Base-by-base conservation (phyloP, 2,329 filamentous ascomycete genomes). In the Macrophomina tecta region DNA sequence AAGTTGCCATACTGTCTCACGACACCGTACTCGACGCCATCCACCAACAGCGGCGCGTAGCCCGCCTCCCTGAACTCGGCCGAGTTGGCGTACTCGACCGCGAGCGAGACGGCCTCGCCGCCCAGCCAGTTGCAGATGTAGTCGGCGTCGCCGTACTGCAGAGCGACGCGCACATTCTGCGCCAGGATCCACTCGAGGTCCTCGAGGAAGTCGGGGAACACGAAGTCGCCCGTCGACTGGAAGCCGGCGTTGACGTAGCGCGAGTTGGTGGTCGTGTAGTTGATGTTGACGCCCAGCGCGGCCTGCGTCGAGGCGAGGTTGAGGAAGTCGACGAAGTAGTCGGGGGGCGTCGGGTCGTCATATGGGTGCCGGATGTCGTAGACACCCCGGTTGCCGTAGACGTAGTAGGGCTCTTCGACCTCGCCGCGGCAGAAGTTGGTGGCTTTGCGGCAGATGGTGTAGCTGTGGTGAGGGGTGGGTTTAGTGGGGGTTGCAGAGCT, bases 1-100 rank as follows among this genome's bases (percentile, higher is more conserved):
- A 86, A 80, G 67, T 93, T 93, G 4, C 90, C 91, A 70, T 87
- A 91, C 76, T 95, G 91, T 6, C 91, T 85, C 0, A 92, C 91
- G 67, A 87, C 86, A 32, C 92, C 92, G 28, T 49, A 28, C 60
- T 82, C 82, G 49, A 82, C 77, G 34, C 81, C 46, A 61, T 87
- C 91, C 73, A 88, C 87, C 75, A 90, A 89, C 14, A 85, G 81
- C 51, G 84, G 85, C 72, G 91, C 90, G 42, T 90, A 87, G 76
- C 94, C 95, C 0, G 91, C 91, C 0, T n/a, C 55, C 12, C 36
- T n/a, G 38, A 58, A 58, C 34, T 40, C 34, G n/a, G 12, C 53
- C 6, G 53, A 36, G 36, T 58, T 18, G 34, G 53, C 23, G 55
- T 58, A 42, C 34, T 58, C 23, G 77, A 72, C 89, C 89, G 46